phyloP scores from a whole-genome alignment of 1,284 basidiomycete species.

The Microbotryum lychnidis-dioicae region DNA sequence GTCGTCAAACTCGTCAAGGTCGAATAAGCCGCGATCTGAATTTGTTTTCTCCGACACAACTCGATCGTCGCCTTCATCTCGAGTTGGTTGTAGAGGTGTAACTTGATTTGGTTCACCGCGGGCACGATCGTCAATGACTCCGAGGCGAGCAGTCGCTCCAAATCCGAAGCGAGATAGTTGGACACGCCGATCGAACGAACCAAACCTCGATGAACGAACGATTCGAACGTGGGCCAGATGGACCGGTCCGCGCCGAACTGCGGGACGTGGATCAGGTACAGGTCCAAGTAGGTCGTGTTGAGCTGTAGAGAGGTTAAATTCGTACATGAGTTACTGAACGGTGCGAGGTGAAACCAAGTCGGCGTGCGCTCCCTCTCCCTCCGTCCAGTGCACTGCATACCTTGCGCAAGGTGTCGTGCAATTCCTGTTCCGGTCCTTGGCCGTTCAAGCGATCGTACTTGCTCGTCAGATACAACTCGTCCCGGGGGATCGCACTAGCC shows the following conservation, averaged over 20 bases:
- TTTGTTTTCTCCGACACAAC: constrained; percentile 15
- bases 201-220: constrained; percentile 9
- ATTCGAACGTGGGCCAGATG: constrained; percentile 18
- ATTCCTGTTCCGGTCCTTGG: constrained; percentile 1
- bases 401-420: constrained; percentile 2
- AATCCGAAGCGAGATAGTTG: constrained; percentile 20
- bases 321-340: too few relatives aligned
- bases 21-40: constrained; percentile 25
- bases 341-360: too few relatives aligned
- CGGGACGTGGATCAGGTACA: constrained; percentile 19
- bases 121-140: constrained; percentile 9
- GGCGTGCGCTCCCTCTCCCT: too few relatives aligned
- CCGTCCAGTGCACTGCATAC: not conserved
- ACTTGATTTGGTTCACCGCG: constrained; percentile 27
- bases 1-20: constrained; percentile 16
- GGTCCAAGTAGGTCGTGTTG: constrained; percentile 10
- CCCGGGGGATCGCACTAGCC: constrained; percentile 5
- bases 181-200: constrained; percentile 24
- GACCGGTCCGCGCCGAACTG: not conserved
- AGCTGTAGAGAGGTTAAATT: not conserved
- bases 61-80: constrained; percentile 14
- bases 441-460: constrained; percentile 35
- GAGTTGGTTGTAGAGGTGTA: constrained; percentile 30
- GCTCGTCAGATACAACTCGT: constrained; percentile 43
- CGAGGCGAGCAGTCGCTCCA: constrained; percentile 14